A percentile compares a stretch with the other conserved stretches of the same genome.
These are phyloP conservation scores for Fistulinella prunicolor DNA, from an alignment of 768 basidiomycete species.

Conservation along the genomic window DNA sequence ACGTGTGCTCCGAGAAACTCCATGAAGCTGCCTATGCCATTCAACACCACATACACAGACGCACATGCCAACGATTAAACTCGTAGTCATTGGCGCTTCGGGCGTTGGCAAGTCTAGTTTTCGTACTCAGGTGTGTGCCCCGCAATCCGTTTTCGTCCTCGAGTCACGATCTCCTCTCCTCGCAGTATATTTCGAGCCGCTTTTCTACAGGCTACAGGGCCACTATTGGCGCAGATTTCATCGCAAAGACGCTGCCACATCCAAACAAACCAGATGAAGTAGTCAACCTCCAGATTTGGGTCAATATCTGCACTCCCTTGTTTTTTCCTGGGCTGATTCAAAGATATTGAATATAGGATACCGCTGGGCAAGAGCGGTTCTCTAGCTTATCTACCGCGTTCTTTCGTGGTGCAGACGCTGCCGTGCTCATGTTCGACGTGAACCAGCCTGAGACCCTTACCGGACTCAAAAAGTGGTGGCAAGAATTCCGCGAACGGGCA, in stretches of 20 bases:
- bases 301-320: slow-evolving; percentile 24
- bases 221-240: slow-evolving; percentile 90
- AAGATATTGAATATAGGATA: slow-evolving; percentile 50
- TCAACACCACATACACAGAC: slow-evolving; percentile 4
- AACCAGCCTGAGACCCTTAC: slow-evolving; percentile 59
- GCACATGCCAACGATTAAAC: slow-evolving; percentile 69
- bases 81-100: slow-evolving; percentile 77
- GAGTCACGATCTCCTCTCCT: neutral
- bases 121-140: slow-evolving; percentile 58
- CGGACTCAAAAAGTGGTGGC: slow-evolving; percentile 72
- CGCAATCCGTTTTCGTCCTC: neutral
- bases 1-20: neutral
- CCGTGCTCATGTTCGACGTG: slow-evolving; percentile 77
- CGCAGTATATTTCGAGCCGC: slow-evolving; percentile 69
- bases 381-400: slow-evolving; percentile 79
- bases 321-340: slow-evolving; percentile 3
- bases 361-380: slow-evolving; percentile 87
- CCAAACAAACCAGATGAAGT: slow-evolving; percentile 50
- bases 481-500: slow-evolving; percentile 64
- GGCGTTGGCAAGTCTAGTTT: slow-evolving; percentile 86
- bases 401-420: slow-evolving; percentile 84
- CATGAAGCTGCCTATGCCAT: slow-evolving; percentile 16
- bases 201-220: slow-evolving; percentile 79
- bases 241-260: slow-evolving; percentile 69
- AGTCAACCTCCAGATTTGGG: slow-evolving; percentile 71